Base-by-base conservation (phyloP, 495 filamentous ascomycete genomes). In the Darksidea phi region DNA sequence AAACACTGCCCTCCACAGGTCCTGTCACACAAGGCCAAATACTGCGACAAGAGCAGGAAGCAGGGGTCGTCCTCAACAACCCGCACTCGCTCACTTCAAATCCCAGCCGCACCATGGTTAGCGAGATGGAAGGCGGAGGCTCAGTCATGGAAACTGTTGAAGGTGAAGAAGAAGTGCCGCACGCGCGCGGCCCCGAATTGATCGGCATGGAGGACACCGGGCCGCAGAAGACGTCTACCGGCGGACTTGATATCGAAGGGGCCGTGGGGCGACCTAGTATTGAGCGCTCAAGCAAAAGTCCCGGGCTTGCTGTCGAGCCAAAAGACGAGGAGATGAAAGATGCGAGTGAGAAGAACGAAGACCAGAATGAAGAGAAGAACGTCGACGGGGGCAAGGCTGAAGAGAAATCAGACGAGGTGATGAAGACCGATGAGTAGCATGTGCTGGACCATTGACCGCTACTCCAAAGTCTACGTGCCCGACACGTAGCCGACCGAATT, bases 161-260 rank as follows among this genome's bases (percentile, higher is more conserved):
- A 23, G 74, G 73, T 1, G 80, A 82, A 17, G 82, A 84, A 1
- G 90, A 94, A 65, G 67, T 82, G 0, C 89, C 91, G 12, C 90
- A 95, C 69, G 90, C 88, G 1, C 81, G 88, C 15, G 89, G 91
- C 0, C 93, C 94, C 0, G 82, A 87, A 11, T 80, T 88, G 57
- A 84, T 98, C 23, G 92, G 91, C 0, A 83, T 90, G 24, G 88
- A 91, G 67, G 94, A 98, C 69, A 85, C 88, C 70, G 94, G 94
- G 0, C 83, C 90, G 17, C 93, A 96, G 71, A 77, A 60, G 15
- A 38, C 55, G 37, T 46, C 51, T 2, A 38, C 58, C 52, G 42
- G 57, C 42, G 42, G 52, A 13, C 54, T 77, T 38, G 74, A 76
- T 59, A 68, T 77, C 57, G 75, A 77, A 24, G 74, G 70, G 24